Evolutionary conservation across 306 rosid species (phyloP), one percentile per base, ranked within the genome.

Genomic region (Vigna nakashimae): DNA sequence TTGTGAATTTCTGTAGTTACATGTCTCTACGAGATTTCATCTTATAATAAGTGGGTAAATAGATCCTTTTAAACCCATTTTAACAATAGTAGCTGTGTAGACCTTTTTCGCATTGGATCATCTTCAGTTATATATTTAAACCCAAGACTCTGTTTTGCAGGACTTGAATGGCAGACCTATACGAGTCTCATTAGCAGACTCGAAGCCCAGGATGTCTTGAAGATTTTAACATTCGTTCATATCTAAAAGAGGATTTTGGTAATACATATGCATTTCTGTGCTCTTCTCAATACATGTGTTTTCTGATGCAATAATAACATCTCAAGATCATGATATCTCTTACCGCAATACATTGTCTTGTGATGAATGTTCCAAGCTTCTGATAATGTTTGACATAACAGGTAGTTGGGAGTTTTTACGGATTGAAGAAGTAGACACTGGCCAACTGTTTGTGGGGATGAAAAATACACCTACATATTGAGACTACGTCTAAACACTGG

Each of bases 111-210:
- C 49, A 36, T 40, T 15, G 38, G 40, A 22, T 30, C n/a, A 14
- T 46, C 12, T 45, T 82, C 65, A 63, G 4, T 24, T 45, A 0
- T 15, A 60, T 42, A 62, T 34, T 73, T 28, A 56, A 69, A 64
- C 17, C 18, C 46, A 13, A 4, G 12, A 71, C 65, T 77, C 38
- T 72, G 60, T 46, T 38, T 84, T 42, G 80, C 85, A 95, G 96
- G 99, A 95, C 83, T 79, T 95, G 82, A 82, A 86, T 73, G 99
- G 99, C 65, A 91, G 99, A 85, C 7, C 91, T 77, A 88, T 95
- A 8, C 84, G 96, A 5, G 99, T 95, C 20, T 82, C 94, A 0
- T 18, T 32, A 3, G 99, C 98, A 7, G 99, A 89, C 76, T 76
- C 90, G 20, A 90, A 79, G 87, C 94, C 92, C 58, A 87, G 84